phyloP scores from a whole-genome alignment of 805 yeast species.

The Starmerella bacillaris region DNA sequence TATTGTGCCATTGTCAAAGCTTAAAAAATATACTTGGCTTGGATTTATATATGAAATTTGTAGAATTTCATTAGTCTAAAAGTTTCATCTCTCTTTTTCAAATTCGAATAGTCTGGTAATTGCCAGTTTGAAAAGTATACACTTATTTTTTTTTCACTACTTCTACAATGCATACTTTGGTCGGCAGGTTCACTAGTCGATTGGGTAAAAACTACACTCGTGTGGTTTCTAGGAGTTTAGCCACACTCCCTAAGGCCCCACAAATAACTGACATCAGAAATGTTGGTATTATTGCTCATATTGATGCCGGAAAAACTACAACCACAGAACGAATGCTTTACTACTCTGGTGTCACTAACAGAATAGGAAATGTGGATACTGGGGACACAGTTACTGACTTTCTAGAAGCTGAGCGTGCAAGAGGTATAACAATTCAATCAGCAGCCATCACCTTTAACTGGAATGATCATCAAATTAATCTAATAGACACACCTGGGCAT shows the following conservation, averaged over 20 bases:
- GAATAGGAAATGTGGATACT: conserved; percentile 83
- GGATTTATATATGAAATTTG: too few species aligned
- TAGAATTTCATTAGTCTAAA: too few species aligned
- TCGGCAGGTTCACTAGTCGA: too few species aligned
- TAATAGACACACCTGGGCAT: conserved; percentile 96
- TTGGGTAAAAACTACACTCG: too few species aligned
- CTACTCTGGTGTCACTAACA: conserved; percentile 59
- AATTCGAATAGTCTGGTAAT: too few species aligned
- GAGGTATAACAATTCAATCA: conserved; percentile 92
- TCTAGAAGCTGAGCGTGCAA: conserved; percentile 67
- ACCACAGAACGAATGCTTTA: conserved; percentile 93
- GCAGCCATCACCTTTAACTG: conserved; percentile 89
- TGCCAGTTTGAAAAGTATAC: too few species aligned
- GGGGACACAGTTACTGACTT: conserved; percentile 95
- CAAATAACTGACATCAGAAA: conserved; percentile 39
- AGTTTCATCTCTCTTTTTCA: too few species aligned
- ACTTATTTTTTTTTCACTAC: too few species aligned
- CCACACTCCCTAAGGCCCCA: not conserved
- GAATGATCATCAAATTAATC: conserved; percentile 57
- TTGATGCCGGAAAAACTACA: conserved; percentile 97
- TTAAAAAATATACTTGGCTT: too few species aligned
- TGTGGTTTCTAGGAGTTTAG: too few species aligned
- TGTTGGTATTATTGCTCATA: conserved; percentile 95
- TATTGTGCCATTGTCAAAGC: too few species aligned
- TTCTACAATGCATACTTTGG: too few species aligned